Base-by-base conservation (phyloP, 2,329 filamentous ascomycete genomes). In the Penicillium concentricum region DNA sequence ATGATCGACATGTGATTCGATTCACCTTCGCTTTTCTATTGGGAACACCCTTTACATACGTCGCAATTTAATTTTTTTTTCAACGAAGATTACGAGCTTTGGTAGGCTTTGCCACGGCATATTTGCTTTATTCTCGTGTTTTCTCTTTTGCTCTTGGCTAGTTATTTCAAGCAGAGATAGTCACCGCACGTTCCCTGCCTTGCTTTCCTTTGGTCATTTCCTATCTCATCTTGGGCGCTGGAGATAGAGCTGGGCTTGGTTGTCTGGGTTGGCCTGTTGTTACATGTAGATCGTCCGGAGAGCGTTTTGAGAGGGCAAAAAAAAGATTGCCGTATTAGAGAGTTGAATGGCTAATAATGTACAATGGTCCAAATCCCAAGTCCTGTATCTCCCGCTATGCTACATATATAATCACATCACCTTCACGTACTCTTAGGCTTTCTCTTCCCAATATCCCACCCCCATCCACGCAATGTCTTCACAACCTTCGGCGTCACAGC, bases 401-500 rank as follows among this genome's bases (percentile, higher is more conserved):
- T 56, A 45, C 39, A 44, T 39, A 41, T 46, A 44, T 39, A 41
- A 52, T 46, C 53, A 49, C 22, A 49, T 42, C 51, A 48, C 34
- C 16, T 13, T 63, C 62, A 72, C 41, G 61, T 60, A 47, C 65
- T 71, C 61, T 74, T 77, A 2, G 75, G 74, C 64, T 79, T 84
- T 66, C 86, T 82, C 80, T 91, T 96, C 49, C 93, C 93, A 70
- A 99, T 94, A 71, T 97, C 86, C 88, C 91, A 97, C 5, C 94
- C 94, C 91, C 93, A 96, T 13, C 85, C 83, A 62, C 93, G 82
- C 28, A 99, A 79, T 13, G 87, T 84, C 76, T 91, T 95, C 68
- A 97, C 94, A n/a, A 97, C 87, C 76, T 95, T 97, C 1, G 94
- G 94, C 9, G 91, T 92, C 34, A 97, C 82, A 3, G 92, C 93